Evolutionary conservation across 2,329 filamentous ascomycete genomes (phyloP), one percentile per base, ranked within the genome.

Genomic region (Pseudogymnoascus sp.): DNA sequence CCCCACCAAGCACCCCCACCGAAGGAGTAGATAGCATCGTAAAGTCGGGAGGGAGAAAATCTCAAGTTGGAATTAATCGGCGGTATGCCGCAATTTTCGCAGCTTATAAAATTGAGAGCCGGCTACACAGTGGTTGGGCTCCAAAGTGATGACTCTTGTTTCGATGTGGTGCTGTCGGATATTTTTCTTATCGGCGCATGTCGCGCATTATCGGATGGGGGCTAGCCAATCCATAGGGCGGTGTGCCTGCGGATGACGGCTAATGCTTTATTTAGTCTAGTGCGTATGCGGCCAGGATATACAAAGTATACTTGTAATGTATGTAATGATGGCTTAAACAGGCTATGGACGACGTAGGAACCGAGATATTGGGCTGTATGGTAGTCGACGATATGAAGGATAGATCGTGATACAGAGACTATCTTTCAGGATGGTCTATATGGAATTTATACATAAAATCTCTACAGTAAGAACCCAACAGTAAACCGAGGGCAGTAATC

Each of bases 1-100:
- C 89, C 59, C 81, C 81, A 35, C 81, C 81, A 61, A 83, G 76
- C 57, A 84, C 77, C 63, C 81, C 81, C 47, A 54, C 47, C 28
- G 47, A 54, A 54, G 47, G 47, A 54, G 47, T 54, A 35, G 47
- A 54, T 25, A 54, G 25, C 47, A 54, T 54, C n/a, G 47, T 54
- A 20, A 54, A 54, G 47, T 54, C 28, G n/a, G 47, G 14, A n/a
- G 20, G 25, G 4, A 12, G 16, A 33, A 54, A 54, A 33, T 20
- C n/a, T 54, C 16, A 9, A n/a, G 43, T 5, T 54, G 16, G 9
- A 33, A 54, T 54, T 54, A 54, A 54, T 54, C 47, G 28, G 47
- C 28, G n/a, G 28, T 54, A 20, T 54, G 16, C 28, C 47, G 28
- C 28, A 54, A 20, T 20, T 16, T 54, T 54, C 28, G 28, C 47